Evolutionary conservation across 108 stramenopile species (phyloP).

Genomic region (Craspedostauros australis): DNA sequence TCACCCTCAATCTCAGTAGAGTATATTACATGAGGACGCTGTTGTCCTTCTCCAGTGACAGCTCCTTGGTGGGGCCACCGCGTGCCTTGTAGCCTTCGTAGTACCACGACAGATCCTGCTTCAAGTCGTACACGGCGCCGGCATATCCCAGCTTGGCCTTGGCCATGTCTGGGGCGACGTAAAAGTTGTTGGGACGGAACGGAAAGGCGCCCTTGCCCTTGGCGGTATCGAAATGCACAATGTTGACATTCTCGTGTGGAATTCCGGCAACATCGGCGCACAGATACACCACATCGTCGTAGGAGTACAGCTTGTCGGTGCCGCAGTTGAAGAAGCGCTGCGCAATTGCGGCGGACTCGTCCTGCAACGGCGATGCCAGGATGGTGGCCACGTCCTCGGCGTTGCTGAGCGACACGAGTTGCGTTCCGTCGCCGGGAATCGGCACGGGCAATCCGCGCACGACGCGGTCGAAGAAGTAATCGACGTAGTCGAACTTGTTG

Average conservation of each 20-base stretch:
- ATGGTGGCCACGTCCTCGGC: constrained; percentile 75
- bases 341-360: constrained; percentile 64
- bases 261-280: constrained; percentile 79
- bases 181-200: constrained; percentile 71
- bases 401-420: constrained; percentile 76
- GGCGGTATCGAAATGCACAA: constrained; percentile 53
- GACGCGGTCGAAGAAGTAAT: constrained; percentile 80
- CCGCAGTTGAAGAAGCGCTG: constrained; percentile 84
- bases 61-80: constrained; percentile 45
- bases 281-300: constrained; percentile 70
- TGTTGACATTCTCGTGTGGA: constrained; percentile 33
- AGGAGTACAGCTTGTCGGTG: constrained; percentile 58
- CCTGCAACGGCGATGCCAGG: constrained; percentile 57
- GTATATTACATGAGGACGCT: too few relatives aligned
- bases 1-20: too few relatives aligned
- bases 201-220: constrained; percentile 77
- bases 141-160: constrained; percentile 67
- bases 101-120: constrained; percentile 66
- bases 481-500: constrained; percentile 83
- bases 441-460: constrained; percentile 49
- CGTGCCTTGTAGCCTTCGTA: constrained; percentile 63
- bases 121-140: constrained; percentile 48
- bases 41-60: constrained; percentile 51
- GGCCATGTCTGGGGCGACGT: constrained; percentile 66
- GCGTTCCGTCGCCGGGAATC: constrained; percentile 73